phyloP scores from a whole-genome alignment of 768 basidiomycete genomes.

The Boletus coccyginus region DNA sequence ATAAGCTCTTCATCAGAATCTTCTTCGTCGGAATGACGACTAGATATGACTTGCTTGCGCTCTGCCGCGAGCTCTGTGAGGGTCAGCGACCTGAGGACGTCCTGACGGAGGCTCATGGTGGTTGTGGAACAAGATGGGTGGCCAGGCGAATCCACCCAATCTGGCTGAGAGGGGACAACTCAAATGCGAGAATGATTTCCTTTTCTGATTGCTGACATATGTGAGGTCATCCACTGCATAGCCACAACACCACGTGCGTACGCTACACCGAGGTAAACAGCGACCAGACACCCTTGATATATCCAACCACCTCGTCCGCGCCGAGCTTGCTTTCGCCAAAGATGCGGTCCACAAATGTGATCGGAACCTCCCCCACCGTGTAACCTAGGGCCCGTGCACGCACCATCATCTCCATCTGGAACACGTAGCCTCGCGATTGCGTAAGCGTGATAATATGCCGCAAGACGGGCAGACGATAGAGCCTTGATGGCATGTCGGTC shows the following conservation, averaged over 20 bases:
- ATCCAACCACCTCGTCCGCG: slow-evolving; percentile 83
- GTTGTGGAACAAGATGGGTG: slow-evolving; percentile 9
- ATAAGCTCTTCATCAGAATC: slow-evolving; percentile 70
- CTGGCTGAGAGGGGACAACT: neutral
- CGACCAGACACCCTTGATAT: slow-evolving; percentile 80
- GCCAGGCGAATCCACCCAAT: neutral
- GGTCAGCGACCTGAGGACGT: slow-evolving; percentile 58
- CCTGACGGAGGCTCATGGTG: slow-evolving; percentile 69
- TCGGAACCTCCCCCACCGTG: slow-evolving; percentile 86
- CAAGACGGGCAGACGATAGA: slow-evolving; percentile 76
- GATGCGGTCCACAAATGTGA: slow-evolving; percentile 92
- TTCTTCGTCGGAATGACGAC: slow-evolving; percentile 36
- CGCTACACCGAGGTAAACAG: slow-evolving; percentile 69
- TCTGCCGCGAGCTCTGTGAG: slow-evolving; percentile 32
- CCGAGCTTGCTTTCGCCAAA: slow-evolving; percentile 93
- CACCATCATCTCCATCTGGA: slow-evolving; percentile 99
- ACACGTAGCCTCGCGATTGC: slow-evolving; percentile 88
- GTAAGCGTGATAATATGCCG: slow-evolving; percentile 82
- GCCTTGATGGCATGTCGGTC: slow-evolving; percentile 35
- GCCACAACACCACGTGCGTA: slow-evolving; percentile 5
- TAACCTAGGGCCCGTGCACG: slow-evolving; percentile 82
- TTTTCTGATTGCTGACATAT: slow-evolving; percentile 17
- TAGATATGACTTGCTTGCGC: slow-evolving; percentile 17
- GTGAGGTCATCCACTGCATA: slow-evolving; percentile 20
- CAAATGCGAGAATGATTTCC: neutral